A percentile compares a stretch with the other conserved stretches of the same genome.
Conservation (phyloP, 2,329 filamentous ascomycete species). For the Clonostachys byssicola region DNA sequence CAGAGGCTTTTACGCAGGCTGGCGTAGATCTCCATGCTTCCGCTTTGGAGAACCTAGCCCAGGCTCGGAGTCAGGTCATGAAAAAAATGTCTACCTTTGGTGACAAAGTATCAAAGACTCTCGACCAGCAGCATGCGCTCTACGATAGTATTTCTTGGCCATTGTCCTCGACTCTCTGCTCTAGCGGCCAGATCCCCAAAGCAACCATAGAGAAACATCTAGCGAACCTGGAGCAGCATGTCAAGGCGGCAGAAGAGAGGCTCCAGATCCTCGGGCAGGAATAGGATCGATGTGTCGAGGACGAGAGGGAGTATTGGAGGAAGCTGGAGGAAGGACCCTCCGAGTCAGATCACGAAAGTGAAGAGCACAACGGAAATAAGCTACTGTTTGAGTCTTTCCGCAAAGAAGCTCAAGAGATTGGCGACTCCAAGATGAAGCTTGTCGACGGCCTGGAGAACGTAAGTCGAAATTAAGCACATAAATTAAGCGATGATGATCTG, state of each 20-base stretch:
- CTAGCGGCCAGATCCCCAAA: slow-evolving; percentile 10
- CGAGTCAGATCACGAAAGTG: not conserved
- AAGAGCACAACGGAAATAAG: not conserved
- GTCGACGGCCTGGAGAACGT: slow-evolving; percentile 21
- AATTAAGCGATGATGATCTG: not conserved
- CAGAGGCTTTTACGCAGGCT: not conserved
- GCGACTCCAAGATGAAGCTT: slow-evolving; percentile 8
- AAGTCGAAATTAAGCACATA: not conserved
- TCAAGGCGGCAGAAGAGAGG: slow-evolving; percentile 13
- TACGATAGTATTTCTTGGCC: slow-evolving; percentile 24
- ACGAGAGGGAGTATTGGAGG: slow-evolving; percentile 11
- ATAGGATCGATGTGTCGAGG: slow-evolving; percentile 15
- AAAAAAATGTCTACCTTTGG: slow-evolving; percentile 11
- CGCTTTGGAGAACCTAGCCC: slow-evolving; percentile 6
- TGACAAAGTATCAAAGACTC: slow-evolving; percentile 5
- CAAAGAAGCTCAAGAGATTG: slow-evolving; percentile 13
- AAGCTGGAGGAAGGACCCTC: slow-evolving; percentile 1
- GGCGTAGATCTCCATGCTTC: not conserved
- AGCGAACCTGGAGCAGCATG: slow-evolving; percentile 8
- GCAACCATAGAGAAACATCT: slow-evolving; percentile 18
- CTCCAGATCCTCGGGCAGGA: slow-evolving; percentile 12
- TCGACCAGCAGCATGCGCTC: slow-evolving; percentile 11
- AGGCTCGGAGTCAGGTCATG: slow-evolving; percentile 13
- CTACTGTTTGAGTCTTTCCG: slow-evolving; percentile 3
- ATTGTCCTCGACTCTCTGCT: slow-evolving; percentile 21